Evolutionary conservation across 768 basidiomycete species (phyloP), one percentile per base, ranked within the genome.

Genomic region (Coprinopsis strossmayeri): DNA sequence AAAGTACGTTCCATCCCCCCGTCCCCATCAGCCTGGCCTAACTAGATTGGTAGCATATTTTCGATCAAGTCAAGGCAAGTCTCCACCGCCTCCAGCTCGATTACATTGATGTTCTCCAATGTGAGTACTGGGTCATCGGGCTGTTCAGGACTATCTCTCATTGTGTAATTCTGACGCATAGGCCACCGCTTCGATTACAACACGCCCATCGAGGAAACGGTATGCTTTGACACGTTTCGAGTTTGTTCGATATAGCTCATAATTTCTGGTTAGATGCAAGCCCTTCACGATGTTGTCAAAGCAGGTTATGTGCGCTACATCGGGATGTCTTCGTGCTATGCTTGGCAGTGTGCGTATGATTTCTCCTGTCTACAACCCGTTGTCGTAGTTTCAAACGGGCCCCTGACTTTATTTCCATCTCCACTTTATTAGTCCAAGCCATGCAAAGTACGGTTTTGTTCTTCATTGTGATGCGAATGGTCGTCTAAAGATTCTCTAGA

Each of bases 41-140:
- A 20, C 32, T 40, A 45, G 18, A 13, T 21, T 18, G 10, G 17
- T 28, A 88, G 80, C 79, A 82, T 56, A 87, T 90, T 32, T 90
- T 91, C 55, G 83, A 82, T 26, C 68, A 78, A 0, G 76, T 84
- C 30, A 80, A 82, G 56, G 64, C 67, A 13, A 79, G 78, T 38
- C 62, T 90, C 50, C 63, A 83, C 58, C 73, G 87, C 15, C 70
- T 91, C 1, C 82, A 87, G 39, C 61, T 87, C 24, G 87, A 90
- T 44, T 87, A 88, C 53, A 72, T 91, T 56, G 89, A 90, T 57
- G 64, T 89, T 1, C 64, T 88, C 7, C 87, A 89, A 67, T 84
- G 83, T 72, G 56, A 53, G 70, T n/a, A n/a, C n/a, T 49, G 12
- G 30, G 27, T 45, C 28, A 49, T 30, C 1, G 17, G 10, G 7